phyloP scores from a whole-genome alignment of 2,329 filamentous ascomycete species.

The Cladophialophora bantiana region DNA sequence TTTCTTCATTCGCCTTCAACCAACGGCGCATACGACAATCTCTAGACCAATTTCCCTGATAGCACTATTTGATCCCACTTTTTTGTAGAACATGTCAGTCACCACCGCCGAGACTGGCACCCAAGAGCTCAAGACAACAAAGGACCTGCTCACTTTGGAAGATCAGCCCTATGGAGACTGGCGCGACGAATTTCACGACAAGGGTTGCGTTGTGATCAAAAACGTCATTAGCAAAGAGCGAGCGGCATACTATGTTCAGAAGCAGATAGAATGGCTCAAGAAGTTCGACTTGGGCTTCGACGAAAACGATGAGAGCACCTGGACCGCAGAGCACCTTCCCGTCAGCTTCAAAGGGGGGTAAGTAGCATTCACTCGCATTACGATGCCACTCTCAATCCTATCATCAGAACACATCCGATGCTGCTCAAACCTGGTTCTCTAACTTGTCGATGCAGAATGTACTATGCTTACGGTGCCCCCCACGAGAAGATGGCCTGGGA shows the following conservation, averaged over 20 bases:
- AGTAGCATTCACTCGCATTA: too few relatives aligned
- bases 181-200: conserved; percentile 52
- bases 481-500: conserved; percentile 58
- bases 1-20: too few relatives aligned
- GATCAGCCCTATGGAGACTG: conserved; percentile 46
- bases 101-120: not conserved
- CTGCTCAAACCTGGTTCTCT: too few relatives aligned
- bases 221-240: conserved; percentile 48
- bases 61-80: too few relatives aligned
- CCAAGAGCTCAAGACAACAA: conserved; percentile 9
- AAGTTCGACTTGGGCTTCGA: conserved; percentile 53
- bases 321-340: conserved; percentile 54
- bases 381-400: too few relatives aligned
- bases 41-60: too few relatives aligned
- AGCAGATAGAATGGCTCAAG: conserved; percentile 53
- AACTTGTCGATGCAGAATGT: too few relatives aligned
- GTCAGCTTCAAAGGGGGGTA: conserved; percentile 49
- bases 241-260: conserved; percentile 51
- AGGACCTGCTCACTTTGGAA: not conserved
- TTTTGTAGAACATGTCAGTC: too few relatives aligned
- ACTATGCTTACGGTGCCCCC: conserved; percentile 48
- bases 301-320: conserved; percentile 49
- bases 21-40: too few relatives aligned
- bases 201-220: conserved; percentile 54
- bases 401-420: too few relatives aligned